Conservation (phyloP, 768 basidiomycete genomes). For the Termitomyces sp. region DNA sequence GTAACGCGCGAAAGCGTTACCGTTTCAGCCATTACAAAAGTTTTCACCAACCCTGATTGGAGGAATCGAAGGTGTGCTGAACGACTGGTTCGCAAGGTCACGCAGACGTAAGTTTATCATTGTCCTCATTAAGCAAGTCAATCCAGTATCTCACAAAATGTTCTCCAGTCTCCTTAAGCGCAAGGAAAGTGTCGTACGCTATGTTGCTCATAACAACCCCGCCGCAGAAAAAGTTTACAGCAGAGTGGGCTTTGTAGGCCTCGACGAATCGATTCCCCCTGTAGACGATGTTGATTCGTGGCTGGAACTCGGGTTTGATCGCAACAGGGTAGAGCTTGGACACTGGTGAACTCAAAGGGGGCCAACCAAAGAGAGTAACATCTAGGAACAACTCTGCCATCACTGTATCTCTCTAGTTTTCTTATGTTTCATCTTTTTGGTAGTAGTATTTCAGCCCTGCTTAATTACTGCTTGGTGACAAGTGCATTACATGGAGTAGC, state of each 20-base stretch:
- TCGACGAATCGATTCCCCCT: slow-evolving; percentile 28
- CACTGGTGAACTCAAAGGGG: slow-evolving; percentile 69
- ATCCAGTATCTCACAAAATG: not conserved
- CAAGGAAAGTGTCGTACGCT: slow-evolving; percentile 56
- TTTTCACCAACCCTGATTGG: slow-evolving; percentile 59
- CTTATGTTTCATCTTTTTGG: not conserved
- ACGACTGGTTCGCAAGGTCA: slow-evolving; percentile 57
- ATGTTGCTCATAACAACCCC: slow-evolving; percentile 56
- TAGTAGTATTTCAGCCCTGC: not conserved
- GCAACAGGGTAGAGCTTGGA: slow-evolving; percentile 44
- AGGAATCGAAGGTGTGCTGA: slow-evolving; percentile 58
- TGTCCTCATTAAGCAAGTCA: not conserved
- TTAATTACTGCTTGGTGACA: not conserved
- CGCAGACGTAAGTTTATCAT: slow-evolving; percentile 41
- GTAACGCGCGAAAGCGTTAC: slow-evolving; percentile 50
- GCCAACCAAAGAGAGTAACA: not conserved
- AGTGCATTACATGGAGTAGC: not conserved
- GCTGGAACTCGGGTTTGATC: slow-evolving; percentile 65
- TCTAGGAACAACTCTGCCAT: not conserved
- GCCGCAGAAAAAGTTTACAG: slow-evolving; percentile 58
- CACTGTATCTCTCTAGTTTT: not conserved
- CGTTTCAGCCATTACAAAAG: slow-evolving; percentile 68
- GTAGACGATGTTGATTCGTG: slow-evolving; percentile 45
- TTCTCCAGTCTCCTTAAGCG: slow-evolving; percentile 28
- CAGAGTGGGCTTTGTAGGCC: slow-evolving; percentile 64